Evolutionary conservation across 805 yeast species (phyloP).

Genomic region (Peterozyma xylosa): DNA sequence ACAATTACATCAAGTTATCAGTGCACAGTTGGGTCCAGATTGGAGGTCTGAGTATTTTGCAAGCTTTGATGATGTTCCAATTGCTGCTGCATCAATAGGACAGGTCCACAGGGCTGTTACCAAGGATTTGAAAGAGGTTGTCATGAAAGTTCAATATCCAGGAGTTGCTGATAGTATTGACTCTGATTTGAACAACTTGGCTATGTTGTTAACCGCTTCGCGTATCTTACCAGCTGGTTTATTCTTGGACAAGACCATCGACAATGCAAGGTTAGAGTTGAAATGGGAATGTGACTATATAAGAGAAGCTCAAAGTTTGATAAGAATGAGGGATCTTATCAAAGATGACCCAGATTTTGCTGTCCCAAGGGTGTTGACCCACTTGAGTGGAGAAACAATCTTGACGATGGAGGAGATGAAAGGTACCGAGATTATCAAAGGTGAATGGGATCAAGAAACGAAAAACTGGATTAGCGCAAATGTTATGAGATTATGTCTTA

Average conservation of each 20-base stretch:
- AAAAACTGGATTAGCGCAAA: constrained; percentile 77
- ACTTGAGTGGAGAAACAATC: constrained; percentile 73
- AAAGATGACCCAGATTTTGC: constrained; percentile 55
- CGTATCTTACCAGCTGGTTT: constrained; percentile 84
- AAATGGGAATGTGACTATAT: constrained; percentile 97
- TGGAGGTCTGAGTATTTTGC: constrained; percentile 70
- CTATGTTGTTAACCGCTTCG: constrained; percentile 80
- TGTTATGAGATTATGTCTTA: constrained; percentile 79
- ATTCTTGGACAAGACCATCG: constrained; percentile 85
- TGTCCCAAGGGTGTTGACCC: constrained; percentile 77
- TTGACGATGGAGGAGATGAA: constrained; percentile 85
- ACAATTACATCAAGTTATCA: constrained; percentile 74
- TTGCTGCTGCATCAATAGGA: constrained; percentile 97
- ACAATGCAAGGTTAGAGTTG: constrained; percentile 85
- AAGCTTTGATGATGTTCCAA: constrained; percentile 77
- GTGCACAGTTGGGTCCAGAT: constrained; percentile 61
- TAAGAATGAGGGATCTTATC: constrained; percentile 57
- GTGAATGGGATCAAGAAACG: constrained; percentile 65
- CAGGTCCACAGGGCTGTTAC: constrained; percentile 87
- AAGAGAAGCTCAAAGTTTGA: constrained; percentile 77
- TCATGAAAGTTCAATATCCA: constrained; percentile 94
- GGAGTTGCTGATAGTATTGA: constrained; percentile 93
- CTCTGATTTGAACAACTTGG: constrained; percentile 81
- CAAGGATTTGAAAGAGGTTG: constrained; percentile 64
- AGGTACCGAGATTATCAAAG: constrained; percentile 77